Evolutionary conservation across 208 protist genomes (phyloP).

Genomic region (Trypanosoma boissoni): DNA sequence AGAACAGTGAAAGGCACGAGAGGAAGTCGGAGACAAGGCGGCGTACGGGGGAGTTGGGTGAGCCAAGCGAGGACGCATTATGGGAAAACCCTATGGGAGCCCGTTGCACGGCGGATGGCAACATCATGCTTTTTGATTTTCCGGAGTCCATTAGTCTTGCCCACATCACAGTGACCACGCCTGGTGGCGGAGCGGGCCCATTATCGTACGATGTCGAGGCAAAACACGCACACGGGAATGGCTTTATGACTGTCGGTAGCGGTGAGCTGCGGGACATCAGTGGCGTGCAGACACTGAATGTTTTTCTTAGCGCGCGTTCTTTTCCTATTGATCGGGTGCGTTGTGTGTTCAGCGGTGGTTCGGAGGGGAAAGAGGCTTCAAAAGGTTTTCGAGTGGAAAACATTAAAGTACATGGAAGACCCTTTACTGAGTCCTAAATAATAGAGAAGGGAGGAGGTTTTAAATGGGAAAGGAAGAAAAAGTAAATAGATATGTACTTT

Average conservation of each 20-base stretch:
- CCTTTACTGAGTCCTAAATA: constrained; percentile 1
- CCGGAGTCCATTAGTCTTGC: constrained; percentile 23
- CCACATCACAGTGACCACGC: constrained; percentile 24
- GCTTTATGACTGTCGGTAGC: constrained; percentile 19
- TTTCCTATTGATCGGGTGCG: constrained; percentile 26
- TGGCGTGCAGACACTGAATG: constrained; percentile 23
- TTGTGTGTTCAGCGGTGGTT: constrained; percentile 20
- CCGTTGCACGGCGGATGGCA: constrained; percentile 11
- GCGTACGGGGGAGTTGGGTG: background rate
- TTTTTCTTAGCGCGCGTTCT: constrained; percentile 4
- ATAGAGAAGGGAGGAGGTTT: background rate
- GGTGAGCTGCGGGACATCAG: constrained; percentile 22
- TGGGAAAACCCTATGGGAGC: background rate
- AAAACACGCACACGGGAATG: constrained; percentile 8
- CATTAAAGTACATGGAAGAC: constrained; percentile 33
- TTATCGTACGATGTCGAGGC: constrained; percentile 20
- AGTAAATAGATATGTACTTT: background rate
- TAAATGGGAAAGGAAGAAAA: background rate
- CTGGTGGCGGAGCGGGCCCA: constrained; percentile 18
- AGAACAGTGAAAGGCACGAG: too few relatives aligned
- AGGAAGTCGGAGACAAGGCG: too few relatives aligned
- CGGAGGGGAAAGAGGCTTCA: background rate
- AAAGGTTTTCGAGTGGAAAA: constrained; percentile 20
- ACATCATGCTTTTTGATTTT: constrained; percentile 28
- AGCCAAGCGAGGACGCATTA: background rate